Conservation (phyloP, 441 rosid genomes). For the Theobroma grandiflorum region DNA sequence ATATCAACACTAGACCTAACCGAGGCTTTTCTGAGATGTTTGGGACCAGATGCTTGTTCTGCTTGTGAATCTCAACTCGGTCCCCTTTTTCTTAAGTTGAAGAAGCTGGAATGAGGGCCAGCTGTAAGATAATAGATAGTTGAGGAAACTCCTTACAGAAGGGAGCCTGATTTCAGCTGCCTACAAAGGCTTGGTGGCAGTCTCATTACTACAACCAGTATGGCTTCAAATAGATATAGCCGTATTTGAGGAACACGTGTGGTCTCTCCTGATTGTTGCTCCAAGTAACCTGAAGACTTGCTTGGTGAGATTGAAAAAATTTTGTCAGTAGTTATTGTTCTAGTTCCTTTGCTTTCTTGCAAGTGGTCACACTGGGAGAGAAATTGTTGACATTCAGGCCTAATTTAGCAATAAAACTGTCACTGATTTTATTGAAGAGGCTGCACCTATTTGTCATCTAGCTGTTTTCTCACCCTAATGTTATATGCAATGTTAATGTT, state of each 20-base stretch:
- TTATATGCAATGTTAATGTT: too few species aligned
- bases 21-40: slow-evolving; percentile 64
- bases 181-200: background rate
- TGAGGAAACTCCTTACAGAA: background rate
- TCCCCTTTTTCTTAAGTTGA: slow-evolving; percentile 59
- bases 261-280: background rate
- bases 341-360: background rate
- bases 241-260: background rate
- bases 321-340: background rate
- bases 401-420: background rate
- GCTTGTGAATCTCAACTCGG: slow-evolving; percentile 81
- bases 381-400: slow-evolving; percentile 12
- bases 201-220: background rate
- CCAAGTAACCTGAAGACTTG: background rate
- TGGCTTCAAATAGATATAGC: background rate
- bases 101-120: slow-evolving; percentile 39
- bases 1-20: slow-evolving; percentile 55
- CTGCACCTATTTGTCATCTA: background rate
- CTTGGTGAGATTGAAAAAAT: background rate
- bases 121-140: background rate
- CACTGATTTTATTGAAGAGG: background rate
- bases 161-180: background rate
- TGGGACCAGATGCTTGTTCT: slow-evolving; percentile 58
- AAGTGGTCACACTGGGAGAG: background rate
- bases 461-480: background rate